Evolutionary conservation across 208 protist genomes (phyloP).

Genomic region (Herpetomonas samuelpessoai): DNA sequence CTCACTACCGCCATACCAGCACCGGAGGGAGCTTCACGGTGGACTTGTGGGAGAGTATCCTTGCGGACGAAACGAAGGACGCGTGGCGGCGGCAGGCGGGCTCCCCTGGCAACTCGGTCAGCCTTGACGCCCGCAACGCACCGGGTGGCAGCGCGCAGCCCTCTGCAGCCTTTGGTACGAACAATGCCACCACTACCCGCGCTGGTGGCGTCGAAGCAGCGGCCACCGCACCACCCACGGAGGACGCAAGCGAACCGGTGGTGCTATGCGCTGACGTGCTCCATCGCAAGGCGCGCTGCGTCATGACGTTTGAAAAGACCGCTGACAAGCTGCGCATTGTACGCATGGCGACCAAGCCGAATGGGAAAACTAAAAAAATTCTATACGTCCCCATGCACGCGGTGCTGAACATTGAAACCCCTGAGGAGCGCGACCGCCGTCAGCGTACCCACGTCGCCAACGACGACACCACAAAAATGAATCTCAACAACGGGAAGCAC

Average conservation of each 20-base stretch:
- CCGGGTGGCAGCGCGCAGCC: neutral
- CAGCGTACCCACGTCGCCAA: slow-evolving; percentile 23
- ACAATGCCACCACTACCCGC: neutral
- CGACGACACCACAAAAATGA: slow-evolving; percentile 27
- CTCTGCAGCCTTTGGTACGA: too few relatives aligned
- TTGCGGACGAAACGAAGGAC: neutral
- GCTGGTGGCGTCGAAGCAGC: too few relatives aligned
- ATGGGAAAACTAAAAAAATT: slow-evolving; percentile 26
- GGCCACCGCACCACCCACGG: neutral
- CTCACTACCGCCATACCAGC: too few relatives aligned
- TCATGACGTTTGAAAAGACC: slow-evolving; percentile 22
- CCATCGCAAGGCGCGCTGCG: slow-evolving; percentile 24
- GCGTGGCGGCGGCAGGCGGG: neutral
- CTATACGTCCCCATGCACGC: slow-evolving; percentile 46
- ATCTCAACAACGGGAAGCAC: slow-evolving; percentile 15
- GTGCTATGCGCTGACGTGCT: slow-evolving; percentile 16
- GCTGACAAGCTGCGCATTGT: slow-evolving; percentile 25
- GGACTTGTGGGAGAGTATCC: neutral
- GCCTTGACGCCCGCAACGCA: neutral
- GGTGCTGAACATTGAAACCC: slow-evolving; percentile 71
- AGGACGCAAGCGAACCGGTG: neutral
- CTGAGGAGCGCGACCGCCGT: slow-evolving; percentile 41
- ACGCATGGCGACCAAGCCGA: slow-evolving; percentile 7
- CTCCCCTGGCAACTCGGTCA: too few relatives aligned
- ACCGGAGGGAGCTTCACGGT: neutral